Conservation (phyloP, 139 green algal species). For the Zygnema cylindricum region DNA sequence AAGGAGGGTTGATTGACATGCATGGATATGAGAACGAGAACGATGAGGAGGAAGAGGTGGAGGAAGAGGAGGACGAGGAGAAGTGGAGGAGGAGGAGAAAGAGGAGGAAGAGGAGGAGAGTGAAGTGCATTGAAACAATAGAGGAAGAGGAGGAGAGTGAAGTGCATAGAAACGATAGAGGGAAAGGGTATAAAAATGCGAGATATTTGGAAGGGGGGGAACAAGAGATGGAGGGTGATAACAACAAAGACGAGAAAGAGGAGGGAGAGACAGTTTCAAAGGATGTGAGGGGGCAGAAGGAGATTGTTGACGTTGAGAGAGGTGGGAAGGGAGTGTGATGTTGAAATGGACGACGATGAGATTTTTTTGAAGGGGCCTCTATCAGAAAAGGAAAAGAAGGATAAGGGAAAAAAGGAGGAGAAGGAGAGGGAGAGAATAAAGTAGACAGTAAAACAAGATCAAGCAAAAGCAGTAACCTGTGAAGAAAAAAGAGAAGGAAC, state of each 20-base stretch:
- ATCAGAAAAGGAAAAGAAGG: too few species aligned
- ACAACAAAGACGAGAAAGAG: neutral
- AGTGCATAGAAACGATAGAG: slow-evolving; percentile 22
- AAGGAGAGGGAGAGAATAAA: too few species aligned
- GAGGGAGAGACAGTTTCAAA: neutral
- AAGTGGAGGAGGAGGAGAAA: slow-evolving; percentile 14
- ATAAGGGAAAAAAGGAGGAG: too few species aligned
- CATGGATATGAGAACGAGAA: slow-evolving; percentile 25
- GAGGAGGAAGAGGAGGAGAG: slow-evolving; percentile 36
- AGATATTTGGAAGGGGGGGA: slow-evolving; percentile 56
- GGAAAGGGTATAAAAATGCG: slow-evolving; percentile 21
- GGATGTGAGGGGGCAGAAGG: slow-evolving; percentile 18
- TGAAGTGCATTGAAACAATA: neutral
- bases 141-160: neutral
- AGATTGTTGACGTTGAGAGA: slow-evolving; percentile 8
- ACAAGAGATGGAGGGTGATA: neutral
- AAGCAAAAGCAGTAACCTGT: too few species aligned
- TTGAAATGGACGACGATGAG: too few species aligned
- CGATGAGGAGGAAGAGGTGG: slow-evolving; percentile 41
- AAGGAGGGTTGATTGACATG: neutral
- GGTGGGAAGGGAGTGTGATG: too few species aligned
- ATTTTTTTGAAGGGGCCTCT: too few species aligned
- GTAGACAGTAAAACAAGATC: too few species aligned
- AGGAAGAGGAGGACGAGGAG: neutral
- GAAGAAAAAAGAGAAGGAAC: neutral